Evolutionary conservation across 208 protist genomes (phyloP), one percentile per base, ranked within the genome.

Genomic region (Leishmania lainsoni): DNA sequence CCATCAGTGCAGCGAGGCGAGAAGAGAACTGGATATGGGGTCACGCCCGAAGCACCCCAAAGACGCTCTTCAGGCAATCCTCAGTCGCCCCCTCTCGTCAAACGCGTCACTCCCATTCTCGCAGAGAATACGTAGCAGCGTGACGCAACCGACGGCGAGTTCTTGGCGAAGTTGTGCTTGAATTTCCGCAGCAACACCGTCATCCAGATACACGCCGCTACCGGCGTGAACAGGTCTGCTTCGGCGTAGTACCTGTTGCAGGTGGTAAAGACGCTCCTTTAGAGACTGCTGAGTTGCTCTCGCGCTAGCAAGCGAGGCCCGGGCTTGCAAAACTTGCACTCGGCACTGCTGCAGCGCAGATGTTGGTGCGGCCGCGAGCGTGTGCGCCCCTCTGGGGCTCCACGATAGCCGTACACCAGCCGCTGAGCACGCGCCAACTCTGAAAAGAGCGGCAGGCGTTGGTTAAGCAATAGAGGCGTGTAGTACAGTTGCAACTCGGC

Each of bases 101-200:
- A 35, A 71, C 14, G 45, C 76, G 39, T 29, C 35, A 17, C 49
- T 10, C 4, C 4, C 45, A 29, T n/a, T 68, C 49, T 78, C 61
- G 54, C 81, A 85, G 2, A 83, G 52, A 65, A 79, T 63, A 17
- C 69, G 75, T 51, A 86, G 69, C 51, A 86, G 63, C 22, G 72
- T 85, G 1, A 81, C 72, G 12, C 63, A 73, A 32, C 81, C 81
- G 0, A 39, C 29, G 9, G 54, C 29, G 35, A 85, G 61, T 68
- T 85, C 81, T n/a, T 42, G 26, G 20, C 26, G 49, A 56, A 85
- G 75, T 26, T 75, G 81, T n/a, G 59, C 32, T 29, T 35, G n/a
- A 39, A 78, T 73, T n/a, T 70, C 76, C 6, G 58, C 52, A 0
- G 76, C 76, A 0, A 56, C 76, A 20, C 45, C 56, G 10, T 45